These are phyloP conservation scores for Mycena sp. DNA, from an alignment of 1,284 basidiomycete species.

Conservation along the genomic window DNA sequence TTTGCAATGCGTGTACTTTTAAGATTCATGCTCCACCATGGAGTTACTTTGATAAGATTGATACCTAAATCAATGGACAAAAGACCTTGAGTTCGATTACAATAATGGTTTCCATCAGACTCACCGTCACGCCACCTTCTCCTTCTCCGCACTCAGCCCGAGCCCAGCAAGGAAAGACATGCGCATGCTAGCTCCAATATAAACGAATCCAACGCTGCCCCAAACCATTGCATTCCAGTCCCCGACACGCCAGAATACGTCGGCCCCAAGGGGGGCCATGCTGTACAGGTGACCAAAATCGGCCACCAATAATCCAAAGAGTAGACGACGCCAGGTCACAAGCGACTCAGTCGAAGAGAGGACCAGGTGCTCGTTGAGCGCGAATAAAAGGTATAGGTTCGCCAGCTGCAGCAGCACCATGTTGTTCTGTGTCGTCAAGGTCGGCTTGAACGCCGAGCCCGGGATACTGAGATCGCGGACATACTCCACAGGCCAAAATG, in stretches of 20 bases:
- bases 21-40: no score
- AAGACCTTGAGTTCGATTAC: no score
- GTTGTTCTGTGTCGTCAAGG: constrained; percentile 45
- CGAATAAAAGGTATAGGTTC: constrained; percentile 62
- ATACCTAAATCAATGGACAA: no score
- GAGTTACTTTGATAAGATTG: no score
- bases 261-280: constrained; percentile 55
- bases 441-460: constrained; percentile 13
- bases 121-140: constrained; percentile 15
- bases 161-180: constrained; percentile 50
- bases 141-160: constrained; percentile 33
- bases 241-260: constrained; percentile 53
- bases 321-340: constrained; percentile 53
- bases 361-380: constrained; percentile 62
- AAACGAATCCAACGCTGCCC: constrained; percentile 65
- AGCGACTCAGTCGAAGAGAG: constrained; percentile 53
- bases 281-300: constrained; percentile 60
- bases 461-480: constrained; percentile 47
- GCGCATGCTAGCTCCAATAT: constrained; percentile 53
- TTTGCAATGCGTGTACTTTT: no score
- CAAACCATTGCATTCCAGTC: constrained; percentile 63
- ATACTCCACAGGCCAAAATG: constrained; percentile 49
- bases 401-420: constrained; percentile 58
- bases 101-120: no score
- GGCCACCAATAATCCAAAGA: constrained; percentile 57